Evolutionary conservation across 805 yeast species (phyloP), one percentile per base, ranked within the genome.

Genomic region (Geotrichum ghanense): DNA sequence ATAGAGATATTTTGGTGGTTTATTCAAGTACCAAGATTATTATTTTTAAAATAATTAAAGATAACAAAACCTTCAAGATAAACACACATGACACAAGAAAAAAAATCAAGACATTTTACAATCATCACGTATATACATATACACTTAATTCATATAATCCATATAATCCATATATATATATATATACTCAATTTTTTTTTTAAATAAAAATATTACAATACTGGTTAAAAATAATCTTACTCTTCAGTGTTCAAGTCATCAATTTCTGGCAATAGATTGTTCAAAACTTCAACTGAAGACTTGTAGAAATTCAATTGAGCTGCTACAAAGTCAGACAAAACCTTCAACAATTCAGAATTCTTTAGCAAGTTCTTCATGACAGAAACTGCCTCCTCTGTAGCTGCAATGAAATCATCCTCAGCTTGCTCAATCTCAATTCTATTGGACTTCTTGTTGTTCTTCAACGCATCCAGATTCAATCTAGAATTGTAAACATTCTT

Each of bases 341-440:
- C 81, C 45, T 76, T 73, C 54, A 83, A 70, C 16, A 88, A 82
- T 55, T 78, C 74, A 19, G 88, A 78, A 47, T 79, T 72, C 48
- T 80, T 79, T 53, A 86, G 75, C 23, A 83, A 89, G 60, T 81
- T 79, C 68, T 81, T 85, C 89, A 86, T 81, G 50, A 82, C 77
- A 35, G 79, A 69, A 46, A 85, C 86, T 35, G 95, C 92, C 58
- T 83, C 92, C 67, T 86, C 95, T 27, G 87, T 87, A 21, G 89
- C 82, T 55, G 83, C 85, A 42, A 92, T 95, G 63, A 86, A 86
- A 58, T 83, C 89, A 58, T 86, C 95, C 67, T 86, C 95, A 45
- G 86, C 79, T 51, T 80, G 76, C 65, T 86, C 95, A 74, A 86
- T 80, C 52, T 78, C 75, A 44, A 80, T 83, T 57, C 89, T 73